phyloP scores from a whole-genome alignment of 2,329 filamentous ascomycete genomes.

The Xylariaceae sp. region DNA sequence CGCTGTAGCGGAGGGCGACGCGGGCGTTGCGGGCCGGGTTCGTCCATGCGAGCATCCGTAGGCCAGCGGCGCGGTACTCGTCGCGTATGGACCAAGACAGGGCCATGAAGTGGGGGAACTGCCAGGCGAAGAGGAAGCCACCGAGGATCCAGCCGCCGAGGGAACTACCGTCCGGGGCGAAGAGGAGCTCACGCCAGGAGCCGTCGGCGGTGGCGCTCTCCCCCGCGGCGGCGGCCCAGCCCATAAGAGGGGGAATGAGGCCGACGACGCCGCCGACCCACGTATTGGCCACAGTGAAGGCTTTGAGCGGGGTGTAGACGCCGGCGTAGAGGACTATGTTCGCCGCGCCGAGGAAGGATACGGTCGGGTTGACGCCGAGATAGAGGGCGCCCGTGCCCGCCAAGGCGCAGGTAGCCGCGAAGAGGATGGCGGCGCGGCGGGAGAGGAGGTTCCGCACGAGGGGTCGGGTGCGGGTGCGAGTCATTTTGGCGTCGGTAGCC shows the following conservation, averaged over 20 bases:
- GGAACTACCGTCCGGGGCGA: slow-evolving; percentile 60
- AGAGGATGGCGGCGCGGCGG: slow-evolving; percentile 69
- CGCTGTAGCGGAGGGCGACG: slow-evolving; percentile 82
- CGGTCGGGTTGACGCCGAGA: slow-evolving; percentile 90
- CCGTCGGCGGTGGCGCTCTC: slow-evolving; percentile 76
- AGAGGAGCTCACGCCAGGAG: slow-evolving; percentile 73
- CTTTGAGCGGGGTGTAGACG: slow-evolving; percentile 89
- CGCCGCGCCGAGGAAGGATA: slow-evolving; percentile 75
- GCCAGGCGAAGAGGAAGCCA: slow-evolving; percentile 85
- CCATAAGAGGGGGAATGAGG: slow-evolving; percentile 93
- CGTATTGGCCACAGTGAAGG: slow-evolving; percentile 81
- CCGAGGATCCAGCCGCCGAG: slow-evolving; percentile 88
- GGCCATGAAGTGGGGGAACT: slow-evolving; percentile 97
- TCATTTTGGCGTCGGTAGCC: slow-evolving; percentile 87
- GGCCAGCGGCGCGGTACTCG: slow-evolving; percentile 74
- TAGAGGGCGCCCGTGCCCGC: slow-evolving; percentile 72
- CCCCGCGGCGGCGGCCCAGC: slow-evolving; percentile 91
- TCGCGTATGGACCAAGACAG: slow-evolving; percentile 84
- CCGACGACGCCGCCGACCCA: slow-evolving; percentile 94
- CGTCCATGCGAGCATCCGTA: slow-evolving; percentile 78
- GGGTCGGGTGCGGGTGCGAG: slow-evolving; percentile 84
- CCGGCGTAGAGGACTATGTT: slow-evolving; percentile 92
- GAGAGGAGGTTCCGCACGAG: slow-evolving; percentile 79
- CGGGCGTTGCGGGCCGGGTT: slow-evolving; percentile 82
- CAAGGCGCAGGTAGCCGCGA: slow-evolving; percentile 71